Conservation (phyloP, 441 rosid species). For the Populus hybrid region DNA sequence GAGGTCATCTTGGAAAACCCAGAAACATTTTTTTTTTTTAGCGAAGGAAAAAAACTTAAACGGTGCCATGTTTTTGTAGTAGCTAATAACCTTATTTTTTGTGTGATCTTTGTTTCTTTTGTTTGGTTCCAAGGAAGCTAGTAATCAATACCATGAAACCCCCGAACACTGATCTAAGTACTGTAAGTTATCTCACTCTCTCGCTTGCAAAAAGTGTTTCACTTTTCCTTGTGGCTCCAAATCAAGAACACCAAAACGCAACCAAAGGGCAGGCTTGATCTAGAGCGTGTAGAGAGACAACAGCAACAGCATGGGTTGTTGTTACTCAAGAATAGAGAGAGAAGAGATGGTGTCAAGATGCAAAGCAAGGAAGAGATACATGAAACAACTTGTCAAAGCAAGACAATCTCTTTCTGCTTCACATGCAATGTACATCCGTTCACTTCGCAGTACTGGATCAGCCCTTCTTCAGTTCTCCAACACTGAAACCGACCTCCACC, state of each 20-base stretch:
- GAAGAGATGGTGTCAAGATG: constrained; percentile 28
- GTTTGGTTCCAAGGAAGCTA: too few relatives aligned
- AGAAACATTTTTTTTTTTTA: too few relatives aligned
- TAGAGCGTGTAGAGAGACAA: not conserved
- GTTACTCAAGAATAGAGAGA: constrained; percentile 72
- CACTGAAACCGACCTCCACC: constrained; percentile 70
- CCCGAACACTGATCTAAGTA: constrained; percentile 14
- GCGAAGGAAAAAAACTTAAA: not conserved
- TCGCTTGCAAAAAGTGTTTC: not conserved
- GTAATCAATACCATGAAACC: constrained; percentile 10
- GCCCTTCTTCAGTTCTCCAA: constrained; percentile 73
- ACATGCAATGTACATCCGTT: constrained; percentile 84
- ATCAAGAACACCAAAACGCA: constrained; percentile 1
- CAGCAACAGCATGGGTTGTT: constrained; percentile 66
- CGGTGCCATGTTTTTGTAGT: not conserved
- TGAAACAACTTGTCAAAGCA: constrained; percentile 77
- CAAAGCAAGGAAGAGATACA: constrained; percentile 83
- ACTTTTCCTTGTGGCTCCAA: constrained; percentile 4
- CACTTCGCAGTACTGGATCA: constrained; percentile 77
- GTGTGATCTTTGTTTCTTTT: too few relatives aligned
- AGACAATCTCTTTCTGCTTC: constrained; percentile 73
- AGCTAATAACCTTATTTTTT: too few relatives aligned
- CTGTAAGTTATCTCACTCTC: not conserved
- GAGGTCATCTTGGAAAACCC: too few relatives aligned
- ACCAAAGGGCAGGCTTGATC: not conserved